phyloP scores from a whole-genome alignment of 495 filamentous ascomycete species.

The Tuber microsphaerosporum region DNA sequence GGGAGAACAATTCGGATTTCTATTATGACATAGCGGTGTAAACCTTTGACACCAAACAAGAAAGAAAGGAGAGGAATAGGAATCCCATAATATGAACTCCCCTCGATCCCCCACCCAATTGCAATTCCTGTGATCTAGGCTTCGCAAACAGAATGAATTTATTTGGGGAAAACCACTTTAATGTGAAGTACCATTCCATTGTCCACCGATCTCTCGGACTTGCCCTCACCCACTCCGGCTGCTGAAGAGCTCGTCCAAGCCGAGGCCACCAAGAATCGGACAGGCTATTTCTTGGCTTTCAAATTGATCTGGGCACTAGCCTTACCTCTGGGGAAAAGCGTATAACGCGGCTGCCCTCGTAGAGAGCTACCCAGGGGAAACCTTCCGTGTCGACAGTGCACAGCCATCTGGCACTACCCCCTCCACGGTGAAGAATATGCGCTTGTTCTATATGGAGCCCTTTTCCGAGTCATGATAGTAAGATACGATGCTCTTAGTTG shows the following conservation, averaged over 20 bases:
- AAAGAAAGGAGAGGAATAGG: conserved; percentile 1
- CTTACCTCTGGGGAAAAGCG: conserved; percentile 59
- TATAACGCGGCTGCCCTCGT: conserved; percentile 61
- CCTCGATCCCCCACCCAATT: background rate
- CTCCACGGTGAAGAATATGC: conserved; percentile 58
- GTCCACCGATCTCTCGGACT: conserved; percentile 54
- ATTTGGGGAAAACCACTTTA: conserved; percentile 52
- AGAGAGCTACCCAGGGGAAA: conserved; percentile 71
- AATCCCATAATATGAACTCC: conserved; percentile 13
- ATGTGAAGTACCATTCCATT: conserved; percentile 62
- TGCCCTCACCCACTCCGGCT: conserved; percentile 53
- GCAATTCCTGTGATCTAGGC: background rate
- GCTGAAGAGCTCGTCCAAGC: conserved; percentile 58
- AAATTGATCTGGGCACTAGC: conserved; percentile 58
- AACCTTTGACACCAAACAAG: background rate
- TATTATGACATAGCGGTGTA: background rate
- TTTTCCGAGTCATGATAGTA: conserved; percentile 63
- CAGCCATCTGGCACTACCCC: conserved; percentile 68
- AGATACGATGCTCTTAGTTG: conserved; percentile 61
- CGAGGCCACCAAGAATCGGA: conserved; percentile 57
- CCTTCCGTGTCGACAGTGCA: conserved; percentile 66
- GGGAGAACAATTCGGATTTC: background rate
- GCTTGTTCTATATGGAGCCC: conserved; percentile 59
- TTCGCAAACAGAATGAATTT: conserved; percentile 24
- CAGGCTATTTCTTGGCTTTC: conserved; percentile 65